Evolutionary conservation across 2,329 filamentous ascomycete genomes (phyloP), one percentile per base, ranked within the genome.

Genomic region (Aaosphaeria pasadenensis): DNA sequence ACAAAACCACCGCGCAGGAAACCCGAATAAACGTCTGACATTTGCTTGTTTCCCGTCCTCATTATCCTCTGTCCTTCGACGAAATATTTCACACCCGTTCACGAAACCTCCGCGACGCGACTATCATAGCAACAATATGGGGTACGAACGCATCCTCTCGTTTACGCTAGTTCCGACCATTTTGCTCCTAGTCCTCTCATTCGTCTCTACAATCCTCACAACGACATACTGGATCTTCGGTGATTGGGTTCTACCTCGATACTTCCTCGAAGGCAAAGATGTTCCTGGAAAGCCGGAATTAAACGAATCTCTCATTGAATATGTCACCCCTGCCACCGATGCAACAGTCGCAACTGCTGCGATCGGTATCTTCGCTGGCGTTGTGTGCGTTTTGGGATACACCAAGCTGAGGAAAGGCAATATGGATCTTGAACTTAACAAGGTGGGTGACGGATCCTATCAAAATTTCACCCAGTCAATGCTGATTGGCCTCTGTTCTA

Each of bases 161-260:
- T 39, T 44, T 17, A 6, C 43, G 5, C 43, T 49, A 6, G 33
- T 46, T 2, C 43, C 47, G 5, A 46, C 33, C n/a, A 40, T 46
- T 31, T 48, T 52, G 42, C 49, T 54, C 35, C 33, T 48, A 32
- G 42, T 49, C 13, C 28, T 54, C 32, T 50, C 45, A 4, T 33
- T 49, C 17, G 32, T 43, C 42, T 49, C 46, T 2, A 41, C 42
- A 6, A 44, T 33, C 32, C 49, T 56, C 9, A 49, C 35, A 11
- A 43, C 43, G 2, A 31, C 32, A 24, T 45, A 46, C 43, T 49
- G 47, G 47, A 42, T 49, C 4, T 29, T 42, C 9, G 47, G 47
- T 6, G 47, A 49, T 39, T 45, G 44, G 30, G 30, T 49, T 17
- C 33, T 41, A 28, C 13, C 9, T 9, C 30, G 30, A 5, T 42